These are phyloP conservation scores for Monoraphidium neglectum DNA, from an alignment of 139 green algal genomes.

Conservation along the genomic window DNA sequence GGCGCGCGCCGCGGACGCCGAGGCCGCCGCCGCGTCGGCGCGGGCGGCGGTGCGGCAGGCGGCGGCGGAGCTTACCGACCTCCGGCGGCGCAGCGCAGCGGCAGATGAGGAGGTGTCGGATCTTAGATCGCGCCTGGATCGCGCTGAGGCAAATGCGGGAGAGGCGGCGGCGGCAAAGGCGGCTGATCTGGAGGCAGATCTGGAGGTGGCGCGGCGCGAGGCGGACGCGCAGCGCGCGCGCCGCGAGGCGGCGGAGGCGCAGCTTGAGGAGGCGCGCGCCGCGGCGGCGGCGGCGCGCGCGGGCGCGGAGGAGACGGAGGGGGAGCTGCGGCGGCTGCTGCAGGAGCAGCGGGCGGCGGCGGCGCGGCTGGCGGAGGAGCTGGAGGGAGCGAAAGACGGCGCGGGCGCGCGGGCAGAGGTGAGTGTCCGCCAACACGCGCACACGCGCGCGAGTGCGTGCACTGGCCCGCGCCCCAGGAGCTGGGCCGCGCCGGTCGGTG, in stretches of 20 bases:
- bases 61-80: too few relatives aligned
- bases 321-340: not conserved
- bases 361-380: slow-evolving; percentile 6
- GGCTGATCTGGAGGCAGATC: not conserved
- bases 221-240: not conserved
- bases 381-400: too few relatives aligned
- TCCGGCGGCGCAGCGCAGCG: too few relatives aligned
- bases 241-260: not conserved
- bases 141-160: not conserved
- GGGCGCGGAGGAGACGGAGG: too few relatives aligned
- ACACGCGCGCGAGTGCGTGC: not conserved
- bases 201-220: not conserved
- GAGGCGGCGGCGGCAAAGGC: not conserved
- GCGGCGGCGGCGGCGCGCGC: too few relatives aligned
- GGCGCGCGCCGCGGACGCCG: not conserved
- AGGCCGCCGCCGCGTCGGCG: not conserved
- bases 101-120: too few relatives aligned
- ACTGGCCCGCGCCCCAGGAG: not conserved
- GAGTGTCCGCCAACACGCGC: not conserved
- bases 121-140: too few relatives aligned
- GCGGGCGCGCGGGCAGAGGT: not conserved
- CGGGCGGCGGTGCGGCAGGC: too few relatives aligned
- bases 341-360: not conserved
- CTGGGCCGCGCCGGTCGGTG: not conserved
- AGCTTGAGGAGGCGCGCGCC: not conserved